These are phyloP conservation scores for Metschnikowia hibisci DNA, from an alignment of 805 yeast species.

Conservation along the genomic window DNA sequence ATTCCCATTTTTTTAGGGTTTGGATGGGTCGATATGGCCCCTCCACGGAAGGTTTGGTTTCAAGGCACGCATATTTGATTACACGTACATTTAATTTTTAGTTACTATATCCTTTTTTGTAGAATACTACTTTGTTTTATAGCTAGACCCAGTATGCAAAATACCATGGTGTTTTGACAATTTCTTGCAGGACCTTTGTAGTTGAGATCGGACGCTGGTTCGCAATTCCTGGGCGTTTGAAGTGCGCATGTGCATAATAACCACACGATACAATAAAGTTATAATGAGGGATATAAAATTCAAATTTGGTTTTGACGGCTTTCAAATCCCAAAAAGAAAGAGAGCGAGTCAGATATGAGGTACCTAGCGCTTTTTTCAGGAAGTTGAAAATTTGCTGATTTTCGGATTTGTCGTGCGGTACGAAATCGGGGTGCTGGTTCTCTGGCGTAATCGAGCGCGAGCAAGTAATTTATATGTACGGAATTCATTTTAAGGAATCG, in stretches of 20 bases:
- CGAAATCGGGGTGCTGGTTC: slow-evolving; percentile 1
- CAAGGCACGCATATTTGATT: not conserved
- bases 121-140: no score
- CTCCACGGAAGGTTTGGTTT: slow-evolving; percentile 2
- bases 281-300: not conserved
- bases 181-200: not conserved
- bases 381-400: no score
- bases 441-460: slow-evolving; percentile 1
- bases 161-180: no score
- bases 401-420: no score
- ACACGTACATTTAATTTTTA: not conserved
- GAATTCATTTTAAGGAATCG: slow-evolving; percentile 4
- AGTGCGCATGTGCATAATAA: not conserved
- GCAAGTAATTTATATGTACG: slow-evolving; percentile 4
- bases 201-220: not conserved
- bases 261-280: not conserved
- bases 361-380: no score
- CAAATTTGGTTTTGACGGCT: not conserved
- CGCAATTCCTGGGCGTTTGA: not conserved
- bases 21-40: slow-evolving; percentile 1
- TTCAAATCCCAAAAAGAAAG: no score
- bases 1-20: slow-evolving; percentile 2
- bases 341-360: no score
- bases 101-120: not conserved
- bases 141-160: no score